Conservation (phyloP, 1,284 basidiomycete genomes). For the Heterobasidion occidentale region DNA sequence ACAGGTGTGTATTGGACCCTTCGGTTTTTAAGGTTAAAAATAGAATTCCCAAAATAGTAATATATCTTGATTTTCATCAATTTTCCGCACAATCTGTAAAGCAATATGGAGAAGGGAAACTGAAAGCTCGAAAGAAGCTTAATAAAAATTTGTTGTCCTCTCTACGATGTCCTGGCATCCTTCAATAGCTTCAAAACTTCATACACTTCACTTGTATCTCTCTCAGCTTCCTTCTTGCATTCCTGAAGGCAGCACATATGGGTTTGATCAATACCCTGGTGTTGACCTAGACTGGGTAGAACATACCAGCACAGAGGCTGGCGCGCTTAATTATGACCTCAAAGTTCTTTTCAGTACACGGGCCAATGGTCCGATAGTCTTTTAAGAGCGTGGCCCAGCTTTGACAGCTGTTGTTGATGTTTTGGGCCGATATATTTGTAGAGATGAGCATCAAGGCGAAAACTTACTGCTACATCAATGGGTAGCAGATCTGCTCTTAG, state of each 20-base stretch:
- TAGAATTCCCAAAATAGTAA: no score
- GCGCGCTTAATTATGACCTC: background rate
- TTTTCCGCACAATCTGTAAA: no score
- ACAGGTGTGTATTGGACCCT: no score
- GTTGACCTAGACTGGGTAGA: background rate
- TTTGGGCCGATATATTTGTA: background rate
- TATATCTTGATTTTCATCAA: no score
- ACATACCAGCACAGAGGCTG: background rate
- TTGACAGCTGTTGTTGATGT: background rate
- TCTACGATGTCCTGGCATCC: no score
- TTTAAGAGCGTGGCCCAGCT: background rate
- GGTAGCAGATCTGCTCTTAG: background rate
- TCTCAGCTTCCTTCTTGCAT: background rate
- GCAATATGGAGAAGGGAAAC: no score
- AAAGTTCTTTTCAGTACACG: background rate
- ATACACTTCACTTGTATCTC: no score
- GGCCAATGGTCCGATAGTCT: background rate
- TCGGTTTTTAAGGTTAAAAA: no score
- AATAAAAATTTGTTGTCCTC: no score
- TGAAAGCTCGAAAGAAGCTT: no score
- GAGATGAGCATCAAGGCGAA: background rate
- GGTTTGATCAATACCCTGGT: background rate
- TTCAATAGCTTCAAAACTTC: no score
- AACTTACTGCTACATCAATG: background rate
- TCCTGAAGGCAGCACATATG: background rate